These are phyloP conservation scores for Kodamaea hsintzibuensis DNA, from an alignment of 805 yeast species.

Conservation along the genomic window DNA sequence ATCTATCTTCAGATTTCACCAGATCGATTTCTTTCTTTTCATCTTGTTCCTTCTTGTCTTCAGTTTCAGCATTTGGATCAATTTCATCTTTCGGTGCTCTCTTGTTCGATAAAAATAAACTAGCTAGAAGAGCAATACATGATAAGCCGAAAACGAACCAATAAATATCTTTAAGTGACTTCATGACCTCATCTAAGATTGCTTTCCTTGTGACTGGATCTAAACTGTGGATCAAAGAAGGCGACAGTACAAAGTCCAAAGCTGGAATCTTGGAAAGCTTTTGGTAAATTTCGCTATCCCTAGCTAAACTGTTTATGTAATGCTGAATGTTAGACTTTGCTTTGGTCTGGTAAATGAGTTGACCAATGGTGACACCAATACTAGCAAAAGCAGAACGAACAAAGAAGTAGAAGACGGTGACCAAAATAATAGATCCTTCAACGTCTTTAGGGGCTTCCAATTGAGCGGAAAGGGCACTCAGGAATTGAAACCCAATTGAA, in stretches of 20 bases:
- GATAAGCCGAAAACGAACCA: slow-evolving; percentile 38
- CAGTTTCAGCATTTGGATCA: background rate
- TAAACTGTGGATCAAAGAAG: slow-evolving; percentile 25
- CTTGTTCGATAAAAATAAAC: background rate
- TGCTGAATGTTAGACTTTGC: slow-evolving; percentile 93
- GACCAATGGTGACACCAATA: background rate
- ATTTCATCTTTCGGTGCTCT: background rate
- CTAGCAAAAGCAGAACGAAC: slow-evolving; percentile 4
- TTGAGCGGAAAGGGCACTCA: slow-evolving; percentile 17
- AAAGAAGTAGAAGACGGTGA: slow-evolving; percentile 16
- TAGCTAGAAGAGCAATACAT: background rate
- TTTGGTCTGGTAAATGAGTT: background rate
- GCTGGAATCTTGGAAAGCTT: slow-evolving; percentile 15
- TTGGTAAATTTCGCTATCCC: slow-evolving; percentile 13
- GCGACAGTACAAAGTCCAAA: slow-evolving; percentile 22
- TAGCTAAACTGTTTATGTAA: slow-evolving; percentile 18
- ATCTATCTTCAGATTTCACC: background rate
- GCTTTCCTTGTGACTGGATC: slow-evolving; percentile 22
- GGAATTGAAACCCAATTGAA: slow-evolving; percentile 18
- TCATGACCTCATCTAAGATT: slow-evolving; percentile 32
- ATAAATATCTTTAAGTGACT: slow-evolving; percentile 32
- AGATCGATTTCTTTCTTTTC: background rate
- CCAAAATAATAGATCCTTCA: slow-evolving; percentile 14
- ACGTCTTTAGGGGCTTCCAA: slow-evolving; percentile 16
- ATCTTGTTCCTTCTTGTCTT: background rate